Evolutionary conservation across 2,329 filamentous ascomycete genomes (phyloP), one percentile per base, ranked within the genome.

Genomic region (Ustulina deusta): DNA sequence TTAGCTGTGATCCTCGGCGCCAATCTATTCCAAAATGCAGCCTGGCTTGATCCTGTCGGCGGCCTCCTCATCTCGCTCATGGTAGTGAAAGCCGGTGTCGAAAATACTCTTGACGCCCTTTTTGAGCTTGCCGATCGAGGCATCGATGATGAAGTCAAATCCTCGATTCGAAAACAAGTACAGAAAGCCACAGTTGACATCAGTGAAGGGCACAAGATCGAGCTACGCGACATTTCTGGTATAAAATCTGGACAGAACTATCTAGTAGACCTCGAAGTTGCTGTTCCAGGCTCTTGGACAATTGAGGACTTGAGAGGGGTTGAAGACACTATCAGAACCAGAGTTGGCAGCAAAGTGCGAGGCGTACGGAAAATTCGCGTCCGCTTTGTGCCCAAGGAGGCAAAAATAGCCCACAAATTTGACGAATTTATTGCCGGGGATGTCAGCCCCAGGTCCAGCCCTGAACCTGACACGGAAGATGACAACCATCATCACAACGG

Each of bases 161-260:
- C 83, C 2, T 90, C 90, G 0, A 88, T 97, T 25, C 85, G 88
- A 60, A 89, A 87, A 74, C 89, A 93, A 34, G 86, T 88, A 0
- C 81, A 82, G 36, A 87, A 86, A 73, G 88, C 86, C 3, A 80
- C 96, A 22, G 81, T 81, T 17, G 82, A 83, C 6, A 75, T 91
- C 22, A 79, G 79, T 59, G 82, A 86, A 58, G 83, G 87, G 56
- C 82, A 87, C 55, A 81, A 89, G 62, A 85, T 94, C 9, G 89
- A 93, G 75, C 82, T 97, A 52, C 87, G 91, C 51, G 91, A 93
- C 51, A 87, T 98, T 2, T 92, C 93, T 71, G 96, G 96, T 62
- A 87, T 97, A 81, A 99, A 99, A 82, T 96, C 93, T 3, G 96
- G 96, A 34, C 96, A 97, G 80, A 99, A 97, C 82, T 97, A 97